phyloP scores from a whole-genome alignment of 73 alveolate species.

The Urostyla sp. region DNA sequence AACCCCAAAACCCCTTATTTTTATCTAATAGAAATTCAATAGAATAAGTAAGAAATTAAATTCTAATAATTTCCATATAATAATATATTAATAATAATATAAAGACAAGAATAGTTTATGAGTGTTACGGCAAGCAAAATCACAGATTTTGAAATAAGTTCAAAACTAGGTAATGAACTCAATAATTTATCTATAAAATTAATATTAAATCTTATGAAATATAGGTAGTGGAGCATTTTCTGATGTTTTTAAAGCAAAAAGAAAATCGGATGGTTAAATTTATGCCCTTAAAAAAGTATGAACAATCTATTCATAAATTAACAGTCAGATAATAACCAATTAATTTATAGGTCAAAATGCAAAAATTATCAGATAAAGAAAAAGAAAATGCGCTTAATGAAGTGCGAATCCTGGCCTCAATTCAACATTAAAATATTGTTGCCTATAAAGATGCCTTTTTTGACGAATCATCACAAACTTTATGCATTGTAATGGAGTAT shows the following conservation, averaged over 20 bases:
- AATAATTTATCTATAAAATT: not conserved
- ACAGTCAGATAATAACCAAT: not conserved
- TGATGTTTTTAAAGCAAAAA: slow-evolving; percentile 6
- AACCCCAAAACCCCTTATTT: too few relatives aligned
- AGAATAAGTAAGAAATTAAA: too few relatives aligned
- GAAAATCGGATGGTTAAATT: slow-evolving; percentile 46
- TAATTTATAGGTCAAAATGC: slow-evolving; percentile 52
- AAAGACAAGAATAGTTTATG: too few relatives aligned
- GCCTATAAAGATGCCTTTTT: slow-evolving; percentile 89
- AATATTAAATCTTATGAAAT: too few relatives aligned
- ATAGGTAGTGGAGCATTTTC: slow-evolving; percentile 16
- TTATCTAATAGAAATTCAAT: too few relatives aligned
- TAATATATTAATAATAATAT: too few relatives aligned
- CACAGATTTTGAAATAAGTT: not conserved
- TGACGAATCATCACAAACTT: slow-evolving; percentile 73
- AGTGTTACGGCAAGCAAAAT: too few relatives aligned
- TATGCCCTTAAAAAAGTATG: slow-evolving; percentile 65
- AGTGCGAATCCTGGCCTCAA: slow-evolving; percentile 71
- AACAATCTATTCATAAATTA: not conserved
- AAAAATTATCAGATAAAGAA: slow-evolving; percentile 64
- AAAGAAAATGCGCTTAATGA: slow-evolving; percentile 75
- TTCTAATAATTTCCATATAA: too few relatives aligned
- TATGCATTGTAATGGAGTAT: slow-evolving; percentile 88
- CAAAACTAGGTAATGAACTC: not conserved
- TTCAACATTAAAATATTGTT: slow-evolving; percentile 59